A percentile compares a stretch with the other conserved stretches of the same genome.
Conservation (phyloP, 352 stramenopile species). For the Phytopythium delawarense region DNA sequence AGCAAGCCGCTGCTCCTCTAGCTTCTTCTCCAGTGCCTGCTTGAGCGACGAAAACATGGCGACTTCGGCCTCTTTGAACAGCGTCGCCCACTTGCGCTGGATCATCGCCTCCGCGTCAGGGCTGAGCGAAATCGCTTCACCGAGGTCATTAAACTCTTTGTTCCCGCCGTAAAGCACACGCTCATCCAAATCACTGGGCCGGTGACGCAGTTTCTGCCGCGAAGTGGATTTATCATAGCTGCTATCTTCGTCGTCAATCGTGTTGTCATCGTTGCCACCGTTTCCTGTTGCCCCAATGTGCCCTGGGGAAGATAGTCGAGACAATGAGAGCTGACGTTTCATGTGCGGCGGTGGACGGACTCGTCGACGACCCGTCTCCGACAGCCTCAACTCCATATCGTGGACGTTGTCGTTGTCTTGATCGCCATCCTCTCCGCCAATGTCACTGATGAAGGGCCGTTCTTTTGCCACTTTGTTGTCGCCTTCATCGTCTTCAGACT, state of each 20-base stretch:
- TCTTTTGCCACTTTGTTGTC: slow-evolving; percentile 3
- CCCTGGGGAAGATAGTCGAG: background rate
- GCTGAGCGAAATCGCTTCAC: slow-evolving; percentile 47
- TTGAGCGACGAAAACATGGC: slow-evolving; percentile 56
- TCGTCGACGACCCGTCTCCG: background rate
- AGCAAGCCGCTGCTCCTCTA: slow-evolving; percentile 33
- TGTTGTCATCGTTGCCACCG: background rate
- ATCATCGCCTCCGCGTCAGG: slow-evolving; percentile 40
- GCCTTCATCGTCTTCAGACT: slow-evolving; percentile 30
- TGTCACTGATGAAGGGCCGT: background rate
- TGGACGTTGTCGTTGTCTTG: slow-evolving; percentile 14
- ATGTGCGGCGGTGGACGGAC: background rate
- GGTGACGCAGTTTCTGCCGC: background rate
- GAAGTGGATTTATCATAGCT: no score
- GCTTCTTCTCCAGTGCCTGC: slow-evolving; percentile 33
- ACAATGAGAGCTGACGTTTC: background rate
- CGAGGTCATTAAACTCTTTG: slow-evolving; percentile 17
- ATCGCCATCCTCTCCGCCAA: slow-evolving; percentile 4
- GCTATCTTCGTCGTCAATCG: no score
- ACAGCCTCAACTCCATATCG: slow-evolving; percentile 12
- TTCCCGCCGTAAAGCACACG: slow-evolving; percentile 37
- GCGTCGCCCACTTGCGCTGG: slow-evolving; percentile 54
- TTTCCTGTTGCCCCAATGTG: background rate
- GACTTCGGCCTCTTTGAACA: slow-evolving; percentile 48
- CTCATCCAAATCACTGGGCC: slow-evolving; percentile 8